phyloP scores from a whole-genome alignment of 345 rosid genomes.

The Lepidium africanum region DNA sequence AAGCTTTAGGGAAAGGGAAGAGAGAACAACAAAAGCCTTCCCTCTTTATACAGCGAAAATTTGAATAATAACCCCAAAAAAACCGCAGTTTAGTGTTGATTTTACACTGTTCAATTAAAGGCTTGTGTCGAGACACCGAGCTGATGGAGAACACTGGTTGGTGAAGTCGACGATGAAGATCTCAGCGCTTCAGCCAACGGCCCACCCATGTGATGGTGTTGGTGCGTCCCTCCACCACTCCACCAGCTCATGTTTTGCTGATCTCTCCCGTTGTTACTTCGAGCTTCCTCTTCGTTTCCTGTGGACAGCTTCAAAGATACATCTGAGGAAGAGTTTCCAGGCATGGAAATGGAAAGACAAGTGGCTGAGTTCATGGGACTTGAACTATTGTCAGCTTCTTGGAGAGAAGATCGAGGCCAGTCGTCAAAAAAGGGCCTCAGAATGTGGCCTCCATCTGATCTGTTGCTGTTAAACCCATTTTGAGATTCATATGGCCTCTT shows the following conservation, averaged over 20 bases:
- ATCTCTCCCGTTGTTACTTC: slow-evolving; percentile 32
- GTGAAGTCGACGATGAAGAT: slow-evolving; percentile 58
- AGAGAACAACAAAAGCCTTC: slow-evolving; percentile 7
- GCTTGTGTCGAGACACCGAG: slow-evolving; percentile 33
- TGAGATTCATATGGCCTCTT: slow-evolving; percentile 38
- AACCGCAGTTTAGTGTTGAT: neutral
- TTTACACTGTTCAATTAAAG: slow-evolving; percentile 20
- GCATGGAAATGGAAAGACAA: slow-evolving; percentile 63
- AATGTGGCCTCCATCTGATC: slow-evolving; percentile 49
- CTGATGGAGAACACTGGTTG: slow-evolving; percentile 72
- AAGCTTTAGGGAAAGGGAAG: neutral
- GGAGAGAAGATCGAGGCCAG: slow-evolving; percentile 51
- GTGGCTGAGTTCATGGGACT: slow-evolving; percentile 40
- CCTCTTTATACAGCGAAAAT: slow-evolving; percentile 3
- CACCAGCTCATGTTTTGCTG: slow-evolving; percentile 52
- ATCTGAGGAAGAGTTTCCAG: slow-evolving; percentile 65
- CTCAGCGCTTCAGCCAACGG: slow-evolving; percentile 84
- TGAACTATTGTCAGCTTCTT: slow-evolving; percentile 37
- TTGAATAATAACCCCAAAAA: neutral
- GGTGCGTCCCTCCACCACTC: slow-evolving; percentile 50
- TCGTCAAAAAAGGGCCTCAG: slow-evolving; percentile 83
- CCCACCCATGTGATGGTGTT: slow-evolving; percentile 56
- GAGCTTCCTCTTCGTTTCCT: slow-evolving; percentile 42
- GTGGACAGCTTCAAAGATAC: slow-evolving; percentile 84
- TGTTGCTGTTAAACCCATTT: slow-evolving; percentile 25